Evolutionary conservation across 768 basidiomycete species (phyloP).

Genomic region (Pholiota microspora): DNA sequence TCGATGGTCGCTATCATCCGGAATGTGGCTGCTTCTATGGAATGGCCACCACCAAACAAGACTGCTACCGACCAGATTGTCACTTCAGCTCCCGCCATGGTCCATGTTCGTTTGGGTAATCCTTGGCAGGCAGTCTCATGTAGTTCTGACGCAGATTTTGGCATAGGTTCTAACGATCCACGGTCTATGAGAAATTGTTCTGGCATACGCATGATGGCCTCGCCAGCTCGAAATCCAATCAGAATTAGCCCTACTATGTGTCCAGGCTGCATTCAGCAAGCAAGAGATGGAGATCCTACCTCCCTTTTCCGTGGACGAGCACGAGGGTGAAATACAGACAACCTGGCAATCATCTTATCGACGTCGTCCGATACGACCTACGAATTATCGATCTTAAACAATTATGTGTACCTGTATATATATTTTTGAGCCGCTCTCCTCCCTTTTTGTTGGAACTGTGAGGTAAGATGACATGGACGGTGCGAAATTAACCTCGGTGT

Average conservation of each 20-base stretch:
- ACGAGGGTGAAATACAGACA: slow-evolving; percentile 4
- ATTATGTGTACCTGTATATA: background rate
- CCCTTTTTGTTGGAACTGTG: background rate
- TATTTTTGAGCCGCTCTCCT: background rate
- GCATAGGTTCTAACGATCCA: background rate
- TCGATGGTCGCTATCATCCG: slow-evolving; percentile 74
- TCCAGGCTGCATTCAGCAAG: slow-evolving; percentile 35
- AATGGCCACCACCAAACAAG: slow-evolving; percentile 67
- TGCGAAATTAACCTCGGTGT: background rate
- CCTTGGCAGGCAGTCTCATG: background rate
- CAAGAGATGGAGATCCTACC: slow-evolving; percentile 22
- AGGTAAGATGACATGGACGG: background rate
- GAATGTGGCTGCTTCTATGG: slow-evolving; percentile 69
- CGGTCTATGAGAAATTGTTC: background rate
- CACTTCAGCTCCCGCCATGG: slow-evolving; percentile 68
- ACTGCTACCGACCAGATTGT: slow-evolving; percentile 63
- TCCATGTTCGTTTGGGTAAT: slow-evolving; percentile 36
- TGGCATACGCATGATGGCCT: slow-evolving; percentile 61
- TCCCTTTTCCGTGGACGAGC: slow-evolving; percentile 20
- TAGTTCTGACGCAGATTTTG: background rate
- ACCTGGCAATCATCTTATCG: background rate
- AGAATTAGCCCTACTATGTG: slow-evolving; percentile 58
- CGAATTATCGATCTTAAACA: background rate
- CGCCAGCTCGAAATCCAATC: slow-evolving; percentile 70
- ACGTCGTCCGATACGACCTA: background rate